Evolutionary conservation across 2,329 filamentous ascomycete species (phyloP), one percentile per base, ranked within the genome.

Genomic region (Emmonsia crescens): DNA sequence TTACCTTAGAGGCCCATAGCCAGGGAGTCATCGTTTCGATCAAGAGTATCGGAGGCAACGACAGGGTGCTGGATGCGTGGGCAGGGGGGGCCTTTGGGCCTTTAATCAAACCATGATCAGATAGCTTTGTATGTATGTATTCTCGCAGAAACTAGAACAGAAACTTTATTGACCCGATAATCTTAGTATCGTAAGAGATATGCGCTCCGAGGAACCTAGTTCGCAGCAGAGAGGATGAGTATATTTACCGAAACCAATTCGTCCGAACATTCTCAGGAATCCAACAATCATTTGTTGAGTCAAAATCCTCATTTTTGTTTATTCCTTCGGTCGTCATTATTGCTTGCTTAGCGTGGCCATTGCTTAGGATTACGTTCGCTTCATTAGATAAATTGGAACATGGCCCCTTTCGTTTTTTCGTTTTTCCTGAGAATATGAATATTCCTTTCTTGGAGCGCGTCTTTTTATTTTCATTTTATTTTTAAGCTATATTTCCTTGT

Each of bases 11-110:
- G 6, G 8, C 10, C 3, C n/a, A 44, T 31, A 42, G 64, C 9
- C 61, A 60, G 21, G 65, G 65, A 38, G 61, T 66, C 48, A 60
- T 67, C 6, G 64, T 68, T 16, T 64, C 63, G 3, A 59, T 68
- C 4, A 31, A 16, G 27, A 16, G 54, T 9, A 19, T 56, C 21
- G 33, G 19, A 21, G 36, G 54, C 21, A 38, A 56, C 36, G 54
- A 42, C 12, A 21, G 14, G 3, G n/a, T 27, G 12, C 54, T 42
- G 9, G 12, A 24, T 10, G 14, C 19, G 36, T 56, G 36, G 31
- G n/a, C 31, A 27, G 9, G 21, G 1, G 54, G 54, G 24, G 12
- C 24, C 21, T 27, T 14, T 1, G 54, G 57, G 8, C 24, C 57
- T 16, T 46, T 59, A n/a, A 59, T 59, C 27, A 19, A 9, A 1